phyloP scores from a whole-genome alignment of 2,329 filamentous ascomycete genomes.

The Monosporascus sp. region DNA sequence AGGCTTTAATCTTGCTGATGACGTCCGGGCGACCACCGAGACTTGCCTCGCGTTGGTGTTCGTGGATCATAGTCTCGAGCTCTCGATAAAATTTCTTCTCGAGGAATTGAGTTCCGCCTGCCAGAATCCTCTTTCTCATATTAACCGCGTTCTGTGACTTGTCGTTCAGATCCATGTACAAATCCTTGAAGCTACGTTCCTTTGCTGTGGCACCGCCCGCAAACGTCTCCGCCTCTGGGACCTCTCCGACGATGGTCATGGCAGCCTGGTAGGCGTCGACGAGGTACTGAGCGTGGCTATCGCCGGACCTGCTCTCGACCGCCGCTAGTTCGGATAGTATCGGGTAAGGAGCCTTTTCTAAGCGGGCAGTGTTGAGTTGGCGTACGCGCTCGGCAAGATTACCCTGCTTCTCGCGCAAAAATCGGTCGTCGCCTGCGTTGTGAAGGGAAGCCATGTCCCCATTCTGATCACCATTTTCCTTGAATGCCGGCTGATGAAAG shows the following conservation, averaged over 20 bases:
- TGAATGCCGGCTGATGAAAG: slow-evolving; percentile 58
- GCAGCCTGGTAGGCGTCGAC: slow-evolving; percentile 79
- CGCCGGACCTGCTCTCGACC: slow-evolving; percentile 64
- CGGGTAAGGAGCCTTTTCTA: slow-evolving; percentile 62
- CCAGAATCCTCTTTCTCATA: slow-evolving; percentile 73
- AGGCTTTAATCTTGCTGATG: slow-evolving; percentile 87
- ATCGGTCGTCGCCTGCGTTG: slow-evolving; percentile 59
- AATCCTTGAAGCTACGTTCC: slow-evolving; percentile 69
- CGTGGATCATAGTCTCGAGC: slow-evolving; percentile 71
- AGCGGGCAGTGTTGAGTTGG: slow-evolving; percentile 67
- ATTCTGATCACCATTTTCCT: slow-evolving; percentile 59
- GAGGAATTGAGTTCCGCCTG: slow-evolving; percentile 72
- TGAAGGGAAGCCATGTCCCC: slow-evolving; percentile 40
- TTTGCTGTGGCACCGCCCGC: slow-evolving; percentile 60
- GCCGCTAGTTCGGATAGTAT: slow-evolving; percentile 70
- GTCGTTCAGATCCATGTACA: slow-evolving; percentile 70
- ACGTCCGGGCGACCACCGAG: slow-evolving; percentile 84
- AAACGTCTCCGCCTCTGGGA: slow-evolving; percentile 51
- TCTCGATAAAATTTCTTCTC: slow-evolving; percentile 77
- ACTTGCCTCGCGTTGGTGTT: slow-evolving; percentile 81
- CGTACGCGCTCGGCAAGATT: slow-evolving; percentile 76
- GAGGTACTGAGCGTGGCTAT: slow-evolving; percentile 68
- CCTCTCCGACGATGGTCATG: slow-evolving; percentile 71
- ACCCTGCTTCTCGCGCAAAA: slow-evolving; percentile 76
- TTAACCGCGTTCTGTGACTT: slow-evolving; percentile 58